Conservation (phyloP, 176 grass and related monocot genomes). For the Puccinellia tenuiflora region DNA sequence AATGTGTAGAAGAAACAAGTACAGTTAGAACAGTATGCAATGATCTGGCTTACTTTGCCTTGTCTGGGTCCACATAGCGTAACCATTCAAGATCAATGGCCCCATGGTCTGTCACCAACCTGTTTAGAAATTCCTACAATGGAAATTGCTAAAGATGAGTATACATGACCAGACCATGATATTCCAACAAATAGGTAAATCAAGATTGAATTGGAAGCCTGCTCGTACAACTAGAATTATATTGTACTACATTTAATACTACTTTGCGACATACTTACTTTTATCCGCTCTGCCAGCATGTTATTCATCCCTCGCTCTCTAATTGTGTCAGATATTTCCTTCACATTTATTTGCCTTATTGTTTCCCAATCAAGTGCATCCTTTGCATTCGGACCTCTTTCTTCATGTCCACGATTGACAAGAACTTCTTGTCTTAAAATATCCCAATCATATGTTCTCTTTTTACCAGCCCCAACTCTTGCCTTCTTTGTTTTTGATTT, state of each 20-base stretch:
- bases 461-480: slow-evolving; percentile 31
- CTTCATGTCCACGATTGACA: slow-evolving; percentile 21
- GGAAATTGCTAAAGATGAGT: slow-evolving; percentile 14
- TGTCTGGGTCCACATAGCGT: slow-evolving; percentile 57
- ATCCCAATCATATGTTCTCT: slow-evolving; percentile 59
- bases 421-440: slow-evolving; percentile 54
- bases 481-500: slow-evolving; percentile 45
- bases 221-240: neutral
- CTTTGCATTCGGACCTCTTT: slow-evolving; percentile 39
- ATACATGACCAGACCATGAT: neutral
- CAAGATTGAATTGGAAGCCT: neutral
- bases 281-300: slow-evolving; percentile 72
- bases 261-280: slow-evolving; percentile 42
- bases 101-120: slow-evolving; percentile 69
- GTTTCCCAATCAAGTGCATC: slow-evolving; percentile 69
- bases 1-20: neutral
- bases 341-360: slow-evolving; percentile 47
- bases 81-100: slow-evolving; percentile 77
- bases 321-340: slow-evolving; percentile 54
- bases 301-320: slow-evolving; percentile 87
- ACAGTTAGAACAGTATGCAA: neutral
- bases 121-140: slow-evolving; percentile 55
- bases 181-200: slow-evolving; percentile 16
- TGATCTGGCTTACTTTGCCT: slow-evolving; percentile 63
- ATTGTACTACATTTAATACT: neutral